Percentiles rank a stretch among this genome's conserved stretches.
Evolutionary conservation across 805 yeast species (phyloP).

Genomic region (Clavispora santaluciae): DNA sequence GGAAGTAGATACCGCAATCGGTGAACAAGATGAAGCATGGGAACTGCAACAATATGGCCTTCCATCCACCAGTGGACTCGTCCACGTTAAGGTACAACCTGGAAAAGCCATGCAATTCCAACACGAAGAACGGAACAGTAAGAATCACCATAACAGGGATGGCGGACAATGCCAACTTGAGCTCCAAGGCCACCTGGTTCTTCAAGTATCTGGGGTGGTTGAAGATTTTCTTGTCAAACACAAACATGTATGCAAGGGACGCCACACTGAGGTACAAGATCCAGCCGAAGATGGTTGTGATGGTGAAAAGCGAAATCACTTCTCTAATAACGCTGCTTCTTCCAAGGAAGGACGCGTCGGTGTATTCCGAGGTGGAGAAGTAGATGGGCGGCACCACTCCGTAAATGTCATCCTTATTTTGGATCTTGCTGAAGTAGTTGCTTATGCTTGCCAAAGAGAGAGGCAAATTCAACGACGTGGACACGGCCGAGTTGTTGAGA

Average conservation of each 20-base stretch:
- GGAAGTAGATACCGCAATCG: conserved; percentile 85
- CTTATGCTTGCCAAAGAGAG: conserved; percentile 11
- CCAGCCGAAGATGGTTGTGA: conserved; percentile 85
- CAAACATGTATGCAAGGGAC: conserved; percentile 64
- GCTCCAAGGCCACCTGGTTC: conserved; percentile 85
- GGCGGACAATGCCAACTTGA: conserved; percentile 69
- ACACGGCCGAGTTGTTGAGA: conserved; percentile 8
- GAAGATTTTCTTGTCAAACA: conserved; percentile 85
- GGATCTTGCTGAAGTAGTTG: conserved; percentile 18
- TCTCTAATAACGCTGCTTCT: conserved; percentile 76
- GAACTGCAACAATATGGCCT: conserved; percentile 58
- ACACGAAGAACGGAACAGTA: conserved; percentile 86
- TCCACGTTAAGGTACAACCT: conserved; percentile 63
- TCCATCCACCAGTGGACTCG: conserved; percentile 64
- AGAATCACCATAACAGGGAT: conserved; percentile 85
- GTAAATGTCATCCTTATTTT: conserved; percentile 42
- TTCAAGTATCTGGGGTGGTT: conserved; percentile 95
- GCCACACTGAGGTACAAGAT: conserved; percentile 74
- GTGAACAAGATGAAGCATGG: conserved; percentile 87
- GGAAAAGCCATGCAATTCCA: conserved; percentile 82
- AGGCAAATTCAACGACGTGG: conserved; percentile 9
- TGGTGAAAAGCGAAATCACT: conserved; percentile 53
- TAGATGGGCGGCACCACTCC: conserved; percentile 62
- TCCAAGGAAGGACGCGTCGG: conserved; percentile 63
- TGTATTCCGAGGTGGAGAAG: conserved; percentile 51